These are phyloP conservation scores for Pyrenula aspistea DNA, from an alignment of 495 filamentous ascomycete species.

Conservation along the genomic window DNA sequence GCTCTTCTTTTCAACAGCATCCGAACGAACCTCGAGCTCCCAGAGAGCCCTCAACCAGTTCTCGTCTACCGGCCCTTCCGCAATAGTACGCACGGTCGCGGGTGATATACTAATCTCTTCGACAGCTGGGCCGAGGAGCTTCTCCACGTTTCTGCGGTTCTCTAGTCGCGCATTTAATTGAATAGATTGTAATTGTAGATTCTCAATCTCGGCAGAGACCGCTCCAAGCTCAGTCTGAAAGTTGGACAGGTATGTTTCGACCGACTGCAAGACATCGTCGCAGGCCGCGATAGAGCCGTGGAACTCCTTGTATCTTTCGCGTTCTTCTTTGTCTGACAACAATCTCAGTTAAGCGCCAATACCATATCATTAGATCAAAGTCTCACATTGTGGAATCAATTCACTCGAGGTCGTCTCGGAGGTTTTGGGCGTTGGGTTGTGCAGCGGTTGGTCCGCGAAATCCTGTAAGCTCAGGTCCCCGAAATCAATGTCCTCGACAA, in stretches of 20 bases:
- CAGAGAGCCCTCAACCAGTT: slow-evolving; percentile 75
- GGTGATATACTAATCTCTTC: slow-evolving; percentile 87
- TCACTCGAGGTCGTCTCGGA: slow-evolving; percentile 29
- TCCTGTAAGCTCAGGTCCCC: slow-evolving; percentile 60
- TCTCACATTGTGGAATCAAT: slow-evolving; percentile 65
- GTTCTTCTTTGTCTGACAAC: slow-evolving; percentile 64
- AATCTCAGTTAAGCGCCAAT: slow-evolving; percentile 11
- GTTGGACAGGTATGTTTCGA: slow-evolving; percentile 80
- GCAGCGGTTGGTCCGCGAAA: slow-evolving; percentile 34
- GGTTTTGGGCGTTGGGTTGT: neutral
- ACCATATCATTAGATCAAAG: slow-evolving; percentile 9
- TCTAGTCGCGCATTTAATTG: slow-evolving; percentile 77
- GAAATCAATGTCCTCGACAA: slow-evolving; percentile 66
- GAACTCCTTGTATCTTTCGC: slow-evolving; percentile 80
- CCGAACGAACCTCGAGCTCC: slow-evolving; percentile 70
- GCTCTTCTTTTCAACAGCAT: slow-evolving; percentile 52
- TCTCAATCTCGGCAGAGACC: slow-evolving; percentile 92
- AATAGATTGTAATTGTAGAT: slow-evolving; percentile 72
- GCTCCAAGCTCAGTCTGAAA: slow-evolving; percentile 86
- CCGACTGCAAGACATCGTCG: slow-evolving; percentile 85
- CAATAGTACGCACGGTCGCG: slow-evolving; percentile 63
- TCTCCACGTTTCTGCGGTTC: slow-evolving; percentile 82
- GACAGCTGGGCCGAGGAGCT: slow-evolving; percentile 74
- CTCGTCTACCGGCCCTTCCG: slow-evolving; percentile 83
- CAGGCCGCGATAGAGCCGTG: slow-evolving; percentile 81